A percentile compares a stretch with the other conserved stretches of the same genome.
phyloP scores from a whole-genome alignment of 495 filamentous ascomycete species.

The Talaromyces adpressus region DNA sequence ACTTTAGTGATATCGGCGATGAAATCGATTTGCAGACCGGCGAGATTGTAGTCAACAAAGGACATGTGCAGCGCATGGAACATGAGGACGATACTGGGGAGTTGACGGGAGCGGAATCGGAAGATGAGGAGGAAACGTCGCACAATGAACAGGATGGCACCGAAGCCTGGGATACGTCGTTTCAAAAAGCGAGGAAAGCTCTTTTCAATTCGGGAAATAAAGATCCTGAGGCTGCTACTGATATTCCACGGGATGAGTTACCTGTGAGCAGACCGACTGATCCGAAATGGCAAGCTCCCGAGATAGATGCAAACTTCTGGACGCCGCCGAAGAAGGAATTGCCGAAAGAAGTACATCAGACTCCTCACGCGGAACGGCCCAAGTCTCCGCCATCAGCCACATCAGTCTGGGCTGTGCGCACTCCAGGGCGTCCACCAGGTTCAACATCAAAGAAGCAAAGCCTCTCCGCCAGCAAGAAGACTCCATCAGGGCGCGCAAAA shows the following conservation, averaged over 20 bases:
- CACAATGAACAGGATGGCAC: neutral
- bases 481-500: neutral
- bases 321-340: conserved; percentile 25
- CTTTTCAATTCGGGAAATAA: neutral
- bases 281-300: conserved; percentile 34
- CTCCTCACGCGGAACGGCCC: conserved; percentile 14
- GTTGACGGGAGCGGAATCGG: neutral
- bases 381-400: conserved; percentile 31
- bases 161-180: neutral
- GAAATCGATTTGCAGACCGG: conserved; percentile 75
- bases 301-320: conserved; percentile 26
- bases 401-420: conserved; percentile 32
- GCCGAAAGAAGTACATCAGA: conserved; percentile 10
- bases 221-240: neutral
- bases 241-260: neutral
- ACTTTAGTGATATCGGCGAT: conserved; percentile 75
- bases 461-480: neutral
- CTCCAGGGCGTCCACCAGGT: conserved; percentile 8
- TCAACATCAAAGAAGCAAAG: neutral
- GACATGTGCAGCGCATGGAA: conserved; percentile 60
- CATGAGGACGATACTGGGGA: conserved; percentile 43
- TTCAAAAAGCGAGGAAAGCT: neutral
- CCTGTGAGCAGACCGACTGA: conserved; percentile 15
- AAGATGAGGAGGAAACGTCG: conserved; percentile 8
- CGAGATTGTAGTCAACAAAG: conserved; percentile 78